Conservation (phyloP, 2,329 filamentous ascomycete species). For the Ceratocystis colombiana region DNA sequence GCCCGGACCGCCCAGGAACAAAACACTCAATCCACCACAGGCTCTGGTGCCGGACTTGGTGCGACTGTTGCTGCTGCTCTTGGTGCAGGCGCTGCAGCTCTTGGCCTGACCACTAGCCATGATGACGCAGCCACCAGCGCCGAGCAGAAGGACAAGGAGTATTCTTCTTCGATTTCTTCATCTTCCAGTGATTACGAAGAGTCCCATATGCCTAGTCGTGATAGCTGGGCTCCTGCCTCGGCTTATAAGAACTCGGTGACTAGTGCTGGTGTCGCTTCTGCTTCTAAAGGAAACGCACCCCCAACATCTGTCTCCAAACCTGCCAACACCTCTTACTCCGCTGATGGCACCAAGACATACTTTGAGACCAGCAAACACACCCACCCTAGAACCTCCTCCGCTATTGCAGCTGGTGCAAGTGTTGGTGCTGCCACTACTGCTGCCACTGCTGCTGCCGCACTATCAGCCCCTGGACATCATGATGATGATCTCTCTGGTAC, state of each 20-base stretch:
- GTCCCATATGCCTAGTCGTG: not conserved
- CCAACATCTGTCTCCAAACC: not conserved
- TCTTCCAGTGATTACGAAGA: slow-evolving; percentile 20
- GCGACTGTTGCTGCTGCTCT: slow-evolving; percentile 22
- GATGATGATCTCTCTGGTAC: slow-evolving; percentile 10
- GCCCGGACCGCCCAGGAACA: not conserved
- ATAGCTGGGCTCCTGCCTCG: slow-evolving; percentile 17
- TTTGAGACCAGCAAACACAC: not conserved
- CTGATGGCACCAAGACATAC: slow-evolving; percentile 20
- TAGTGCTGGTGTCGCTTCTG: slow-evolving; percentile 15
- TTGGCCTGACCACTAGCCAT: slow-evolving; percentile 21
- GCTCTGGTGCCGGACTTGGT: slow-evolving; percentile 20
- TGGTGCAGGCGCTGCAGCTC: slow-evolving; percentile 23
- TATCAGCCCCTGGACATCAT: slow-evolving; percentile 17
- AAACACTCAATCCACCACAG: not conserved
- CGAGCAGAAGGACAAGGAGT: slow-evolving; percentile 16
- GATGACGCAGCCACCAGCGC: slow-evolving; percentile 2
- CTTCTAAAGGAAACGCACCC: not conserved
- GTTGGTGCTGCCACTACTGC: slow-evolving; percentile 2
- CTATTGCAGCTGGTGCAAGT: slow-evolving; percentile 5
- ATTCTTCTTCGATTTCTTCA: slow-evolving; percentile 21
- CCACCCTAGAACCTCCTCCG: not conserved
- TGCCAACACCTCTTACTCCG: not conserved
- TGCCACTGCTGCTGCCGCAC: slow-evolving; percentile 9
- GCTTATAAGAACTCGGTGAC: slow-evolving; percentile 16